phyloP scores from a whole-genome alignment of 345 rosid species.

The Barbarea vulgaris region DNA sequence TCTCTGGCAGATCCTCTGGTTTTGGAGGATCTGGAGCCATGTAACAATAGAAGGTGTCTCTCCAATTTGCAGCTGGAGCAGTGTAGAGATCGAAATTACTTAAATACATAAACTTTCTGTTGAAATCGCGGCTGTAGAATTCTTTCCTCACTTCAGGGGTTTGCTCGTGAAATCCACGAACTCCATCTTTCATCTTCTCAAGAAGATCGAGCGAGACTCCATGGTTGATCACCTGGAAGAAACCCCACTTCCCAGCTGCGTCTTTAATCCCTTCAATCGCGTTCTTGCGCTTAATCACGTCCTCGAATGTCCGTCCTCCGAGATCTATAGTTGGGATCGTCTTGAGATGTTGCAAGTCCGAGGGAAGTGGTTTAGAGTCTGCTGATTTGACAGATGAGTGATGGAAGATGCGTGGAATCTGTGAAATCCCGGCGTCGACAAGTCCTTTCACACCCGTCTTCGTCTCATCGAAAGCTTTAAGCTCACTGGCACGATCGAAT shows the following conservation, averaged over 20 bases:
- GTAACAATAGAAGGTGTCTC: constrained; percentile 38
- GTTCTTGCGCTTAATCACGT: background rate
- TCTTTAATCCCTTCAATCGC: constrained; percentile 5
- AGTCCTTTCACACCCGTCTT: constrained; percentile 47
- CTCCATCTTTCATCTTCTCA: constrained; percentile 33
- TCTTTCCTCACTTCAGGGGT: constrained; percentile 18
- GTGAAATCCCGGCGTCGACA: constrained; percentile 32
- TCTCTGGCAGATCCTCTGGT: constrained; percentile 40
- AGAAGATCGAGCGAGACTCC: constrained; percentile 25
- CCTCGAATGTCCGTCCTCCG: background rate
- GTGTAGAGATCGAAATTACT: constrained; percentile 45
- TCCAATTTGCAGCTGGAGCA: constrained; percentile 45
- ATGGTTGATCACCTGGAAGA: constrained; percentile 42
- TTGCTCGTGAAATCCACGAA: constrained; percentile 38
- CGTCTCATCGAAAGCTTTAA: constrained; percentile 45
- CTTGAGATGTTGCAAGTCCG: background rate
- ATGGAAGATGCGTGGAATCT: constrained; percentile 43
- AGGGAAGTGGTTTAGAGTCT: background rate
- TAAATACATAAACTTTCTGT: background rate
- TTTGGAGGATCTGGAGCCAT: constrained; percentile 43
- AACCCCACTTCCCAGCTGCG: constrained; percentile 40
- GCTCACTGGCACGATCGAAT: constrained; percentile 22
- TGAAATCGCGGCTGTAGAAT: constrained; percentile 31
- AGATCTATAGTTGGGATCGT: constrained; percentile 41
- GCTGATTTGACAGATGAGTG: background rate